These are phyloP conservation scores for Cutaneotrichosporon spelunceum DNA, from an alignment of 1,284 basidiomycete genomes.

Conservation along the genomic window DNA sequence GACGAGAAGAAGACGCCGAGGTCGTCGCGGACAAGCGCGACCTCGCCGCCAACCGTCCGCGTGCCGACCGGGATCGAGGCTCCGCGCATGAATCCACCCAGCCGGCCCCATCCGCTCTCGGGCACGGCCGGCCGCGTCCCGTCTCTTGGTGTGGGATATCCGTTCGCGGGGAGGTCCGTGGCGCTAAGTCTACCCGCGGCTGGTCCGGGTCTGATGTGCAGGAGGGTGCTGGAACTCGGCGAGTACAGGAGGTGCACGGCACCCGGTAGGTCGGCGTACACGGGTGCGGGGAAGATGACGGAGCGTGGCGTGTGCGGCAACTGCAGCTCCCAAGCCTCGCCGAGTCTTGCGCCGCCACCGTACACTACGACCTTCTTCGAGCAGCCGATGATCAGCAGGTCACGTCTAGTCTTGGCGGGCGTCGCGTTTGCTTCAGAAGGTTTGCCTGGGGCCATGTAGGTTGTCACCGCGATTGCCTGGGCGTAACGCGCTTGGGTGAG, in stretches of 20 bases:
- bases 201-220: constrained; percentile 60
- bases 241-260: constrained; percentile 61
- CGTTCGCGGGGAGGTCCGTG: constrained; percentile 62
- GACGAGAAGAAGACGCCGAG: constrained; percentile 68
- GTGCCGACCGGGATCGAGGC: constrained; percentile 63
- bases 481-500: constrained; percentile 72
- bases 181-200: constrained; percentile 64
- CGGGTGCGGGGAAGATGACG: constrained; percentile 41
- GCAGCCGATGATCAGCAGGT: constrained; percentile 73
- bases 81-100: constrained; percentile 48
- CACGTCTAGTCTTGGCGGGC: constrained; percentile 63
- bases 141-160: constrained; percentile 17
- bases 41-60: constrained; percentile 63
- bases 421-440: constrained; percentile 54
- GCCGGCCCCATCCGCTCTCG: constrained; percentile 11
- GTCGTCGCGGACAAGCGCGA: constrained; percentile 74
- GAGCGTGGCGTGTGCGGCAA: constrained; percentile 78
- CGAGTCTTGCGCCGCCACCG: constrained; percentile 26
- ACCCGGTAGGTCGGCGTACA: constrained; percentile 41
- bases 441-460: constrained; percentile 22
- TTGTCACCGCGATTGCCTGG: constrained; percentile 67
- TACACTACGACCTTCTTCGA: constrained; percentile 75
- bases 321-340: constrained; percentile 57
- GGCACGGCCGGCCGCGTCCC: neutral
- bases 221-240: constrained; percentile 66